Evolutionary conservation across 495 filamentous ascomycete species (phyloP), one percentile per base, ranked within the genome.

Genomic region (Aspergillus panamensis): DNA sequence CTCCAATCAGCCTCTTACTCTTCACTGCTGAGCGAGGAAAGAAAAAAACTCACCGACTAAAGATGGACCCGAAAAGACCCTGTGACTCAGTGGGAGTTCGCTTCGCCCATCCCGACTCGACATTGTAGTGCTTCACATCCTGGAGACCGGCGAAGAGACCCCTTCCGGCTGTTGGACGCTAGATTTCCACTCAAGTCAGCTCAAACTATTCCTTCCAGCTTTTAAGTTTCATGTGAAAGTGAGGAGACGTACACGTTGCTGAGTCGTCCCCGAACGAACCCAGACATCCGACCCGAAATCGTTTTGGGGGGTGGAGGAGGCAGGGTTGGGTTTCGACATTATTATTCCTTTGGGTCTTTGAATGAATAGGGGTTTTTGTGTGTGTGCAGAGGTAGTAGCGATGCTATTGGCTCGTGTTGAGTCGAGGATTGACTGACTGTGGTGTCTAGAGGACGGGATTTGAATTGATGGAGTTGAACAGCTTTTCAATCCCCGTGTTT

Each of bases 131-230:
- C 60, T 78, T 78, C 12, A 63, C 62, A 44, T 78, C 75, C 53
- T 78, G 75, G 6, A 78, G 64, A 6, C 75, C 75, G 39, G 75
- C 73, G 59, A 78, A 78, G 48, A 78, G 72, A 25, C 75, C 75
- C 13, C 75, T 69, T 48, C 75, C 75, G 14, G 66, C 61, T 8
- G 73, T 75, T 30, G 71, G 45, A 43, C 65, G 70, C 73, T 75
- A 33, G 37, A 40, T 40, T 40, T 13, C 12, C 5, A 40, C 13
- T 13, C 8, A 14, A 9, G 6, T 40, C 0, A 9, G 8, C 12
- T 14, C 16, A 8, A 14, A 40, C 16, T 16, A 14, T 4, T 9
- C 10, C 8, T 20, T 40, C 10, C 20, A n/a, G 30, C 6, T 31
- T 40, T 2, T n/a, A n/a, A n/a, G n/a, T n/a, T n/a, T n/a, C n/a